These are phyloP conservation scores for Hygrophorus pudorinus DNA, from an alignment of 768 basidiomycete genomes.

Conservation along the genomic window DNA sequence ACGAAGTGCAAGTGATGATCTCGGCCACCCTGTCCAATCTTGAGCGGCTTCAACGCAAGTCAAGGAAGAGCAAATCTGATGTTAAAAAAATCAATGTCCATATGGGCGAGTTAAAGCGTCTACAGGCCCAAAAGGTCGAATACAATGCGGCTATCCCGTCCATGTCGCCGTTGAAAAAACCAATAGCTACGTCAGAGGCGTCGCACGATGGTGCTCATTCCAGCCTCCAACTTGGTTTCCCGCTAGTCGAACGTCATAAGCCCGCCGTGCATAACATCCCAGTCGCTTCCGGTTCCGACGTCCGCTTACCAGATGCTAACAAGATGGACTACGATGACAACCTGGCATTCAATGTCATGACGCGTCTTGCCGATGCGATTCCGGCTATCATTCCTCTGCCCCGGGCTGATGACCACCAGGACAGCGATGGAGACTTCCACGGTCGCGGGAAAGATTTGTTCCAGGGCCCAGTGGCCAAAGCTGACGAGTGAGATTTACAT, in stretches of 20 bases:
- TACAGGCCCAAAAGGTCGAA: slow-evolving; percentile 10
- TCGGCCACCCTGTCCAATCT: slow-evolving; percentile 2
- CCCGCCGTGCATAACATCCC: too few species aligned
- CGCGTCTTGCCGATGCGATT: too few species aligned
- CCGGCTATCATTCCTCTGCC: slow-evolving; percentile 18
- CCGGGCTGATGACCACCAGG: slow-evolving; percentile 22
- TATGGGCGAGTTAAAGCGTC: slow-evolving; percentile 8
- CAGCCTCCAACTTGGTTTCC: too few species aligned
- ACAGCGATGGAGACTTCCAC: slow-evolving; percentile 36
- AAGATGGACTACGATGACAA: too few species aligned
- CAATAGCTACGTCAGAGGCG: neutral
- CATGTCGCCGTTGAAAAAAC: slow-evolving; percentile 4
- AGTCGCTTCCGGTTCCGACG: too few species aligned
- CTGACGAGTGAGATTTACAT: slow-evolving; percentile 36
- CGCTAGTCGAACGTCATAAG: too few species aligned
- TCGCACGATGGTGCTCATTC: slow-evolving; percentile 3
- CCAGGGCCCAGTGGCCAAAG: slow-evolving; percentile 33
- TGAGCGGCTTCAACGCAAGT: slow-evolving; percentile 10
- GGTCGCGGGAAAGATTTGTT: slow-evolving; percentile 37
- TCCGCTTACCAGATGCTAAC: too few species aligned
- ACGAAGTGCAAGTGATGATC: slow-evolving; percentile 5
- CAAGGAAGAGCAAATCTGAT: slow-evolving; percentile 14
- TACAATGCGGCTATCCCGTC: slow-evolving; percentile 13
- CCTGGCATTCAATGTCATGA: too few species aligned
- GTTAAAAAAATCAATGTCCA: slow-evolving; percentile 8